phyloP scores from a whole-genome alignment of 2,329 filamentous ascomycete species.

The Epicoccum sorghinum region DNA sequence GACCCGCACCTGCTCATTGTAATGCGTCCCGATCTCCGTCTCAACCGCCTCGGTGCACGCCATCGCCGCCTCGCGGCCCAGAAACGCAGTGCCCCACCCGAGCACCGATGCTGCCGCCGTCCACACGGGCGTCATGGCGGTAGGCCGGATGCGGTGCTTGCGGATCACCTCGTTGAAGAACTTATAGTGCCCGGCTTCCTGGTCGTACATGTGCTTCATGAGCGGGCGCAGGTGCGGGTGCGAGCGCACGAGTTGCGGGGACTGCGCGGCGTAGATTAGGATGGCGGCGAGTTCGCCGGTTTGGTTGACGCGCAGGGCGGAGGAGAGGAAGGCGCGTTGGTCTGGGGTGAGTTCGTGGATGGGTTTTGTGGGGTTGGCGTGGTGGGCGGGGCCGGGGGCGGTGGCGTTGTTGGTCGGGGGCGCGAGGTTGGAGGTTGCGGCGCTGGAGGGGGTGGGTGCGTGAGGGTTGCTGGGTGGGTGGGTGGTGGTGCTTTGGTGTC shows the following conservation, averaged over 20 bases:
- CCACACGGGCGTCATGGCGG: conserved; percentile 92
- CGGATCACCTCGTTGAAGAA: conserved; percentile 86
- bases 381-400: not conserved
- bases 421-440: not conserved
- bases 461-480: not conserved
- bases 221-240: conserved; percentile 88
- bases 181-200: conserved; percentile 84
- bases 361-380: conserved; percentile 15
- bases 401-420: conserved; percentile 8
- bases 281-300: conserved; percentile 96
- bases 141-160: conserved; percentile 88
- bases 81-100: conserved; percentile 85
- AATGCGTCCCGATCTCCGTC: conserved; percentile 95
- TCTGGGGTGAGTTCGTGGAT: conserved; percentile 36
- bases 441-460: conserved; percentile 1
- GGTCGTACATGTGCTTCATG: conserved; percentile 98
- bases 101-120: conserved; percentile 76
- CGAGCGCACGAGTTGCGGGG: conserved; percentile 75
- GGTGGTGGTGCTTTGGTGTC: conserved; percentile 15
- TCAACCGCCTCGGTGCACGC: conserved; percentile 98
- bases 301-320: conserved; percentile 86
- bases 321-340: conserved; percentile 48
- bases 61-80: conserved; percentile 96
- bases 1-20: conserved; percentile 86
- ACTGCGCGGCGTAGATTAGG: conserved; percentile 91